These are phyloP conservation scores for Penicillium sp. DNA, from an alignment of 2,329 filamentous ascomycete species.

Conservation along the genomic window DNA sequence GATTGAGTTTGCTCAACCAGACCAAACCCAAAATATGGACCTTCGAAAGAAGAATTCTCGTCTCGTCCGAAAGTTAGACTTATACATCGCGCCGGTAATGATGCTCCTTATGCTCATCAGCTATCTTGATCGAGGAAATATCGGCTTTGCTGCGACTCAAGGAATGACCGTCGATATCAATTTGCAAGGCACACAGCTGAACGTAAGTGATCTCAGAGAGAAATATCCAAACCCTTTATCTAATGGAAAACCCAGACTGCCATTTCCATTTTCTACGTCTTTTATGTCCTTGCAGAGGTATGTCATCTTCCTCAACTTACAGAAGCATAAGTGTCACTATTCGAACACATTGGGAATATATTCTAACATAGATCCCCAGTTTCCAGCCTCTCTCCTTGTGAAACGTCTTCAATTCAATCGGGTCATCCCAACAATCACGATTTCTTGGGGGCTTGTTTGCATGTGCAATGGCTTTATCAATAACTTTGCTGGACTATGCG, in stretches of 20 bases:
- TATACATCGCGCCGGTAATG: not conserved
- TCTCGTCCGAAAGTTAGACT: not conserved
- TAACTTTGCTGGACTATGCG: not conserved
- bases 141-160: not conserved
- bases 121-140: not conserved
- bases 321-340: not conserved
- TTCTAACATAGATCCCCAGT: not conserved
- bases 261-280: not conserved
- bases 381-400: not conserved
- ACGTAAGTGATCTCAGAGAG: not conserved
- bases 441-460: not conserved
- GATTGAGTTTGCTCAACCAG: not conserved
- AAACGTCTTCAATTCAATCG: not conserved
- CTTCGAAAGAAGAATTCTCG: not conserved
- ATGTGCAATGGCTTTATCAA: not conserved
- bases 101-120: not conserved
- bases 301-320: not conserved
- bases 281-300: not conserved
- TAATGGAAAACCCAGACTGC: not conserved
- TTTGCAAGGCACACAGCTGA: not conserved
- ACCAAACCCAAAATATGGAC: not conserved
- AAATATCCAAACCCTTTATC: not conserved
- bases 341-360: not conserved
- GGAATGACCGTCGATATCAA: not conserved
- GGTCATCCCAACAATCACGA: not conserved